These are phyloP conservation scores for Zygotorulaspora florentina DNA, from an alignment of 805 yeast species.

Conservation along the genomic window DNA sequence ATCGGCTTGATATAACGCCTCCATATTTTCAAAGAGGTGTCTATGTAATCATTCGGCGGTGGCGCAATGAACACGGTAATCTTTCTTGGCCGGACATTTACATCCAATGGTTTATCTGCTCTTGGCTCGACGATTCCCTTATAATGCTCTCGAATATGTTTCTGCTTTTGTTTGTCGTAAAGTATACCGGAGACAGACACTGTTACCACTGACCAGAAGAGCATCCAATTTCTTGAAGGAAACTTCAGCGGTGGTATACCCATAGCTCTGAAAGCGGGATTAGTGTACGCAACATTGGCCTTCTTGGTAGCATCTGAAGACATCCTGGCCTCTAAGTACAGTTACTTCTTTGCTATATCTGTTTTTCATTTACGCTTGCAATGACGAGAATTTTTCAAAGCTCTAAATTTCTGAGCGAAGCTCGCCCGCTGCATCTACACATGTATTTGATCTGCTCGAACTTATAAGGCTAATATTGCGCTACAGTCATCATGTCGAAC, in stretches of 20 bases:
- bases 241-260: slow-evolving; percentile 74
- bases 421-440: neutral
- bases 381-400: slow-evolving; percentile 1
- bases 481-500: too few species aligned
- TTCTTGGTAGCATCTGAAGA: slow-evolving; percentile 3
- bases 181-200: slow-evolving; percentile 67
- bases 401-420: too few species aligned
- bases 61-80: slow-evolving; percentile 85
- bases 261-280: slow-evolving; percentile 81
- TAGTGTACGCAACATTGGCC: slow-evolving; percentile 29
- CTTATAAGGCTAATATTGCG: too few species aligned
- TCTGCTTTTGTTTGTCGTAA: slow-evolving; percentile 76
- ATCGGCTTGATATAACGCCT: slow-evolving; percentile 81
- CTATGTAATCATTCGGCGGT: slow-evolving; percentile 91
- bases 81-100: slow-evolving; percentile 62
- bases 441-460: neutral
- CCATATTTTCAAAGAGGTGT: slow-evolving; percentile 67
- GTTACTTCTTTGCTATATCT: neutral
- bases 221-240: slow-evolving; percentile 91
- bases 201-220: slow-evolving; percentile 73
- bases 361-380: neutral
- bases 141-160: slow-evolving; percentile 58
- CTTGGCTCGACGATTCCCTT: slow-evolving; percentile 53
- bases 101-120: slow-evolving; percentile 46
- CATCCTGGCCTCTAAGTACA: neutral